Evolutionary conservation across 2,329 filamentous ascomycete genomes (phyloP).

Genomic region (Magnaporthales sp.): DNA sequence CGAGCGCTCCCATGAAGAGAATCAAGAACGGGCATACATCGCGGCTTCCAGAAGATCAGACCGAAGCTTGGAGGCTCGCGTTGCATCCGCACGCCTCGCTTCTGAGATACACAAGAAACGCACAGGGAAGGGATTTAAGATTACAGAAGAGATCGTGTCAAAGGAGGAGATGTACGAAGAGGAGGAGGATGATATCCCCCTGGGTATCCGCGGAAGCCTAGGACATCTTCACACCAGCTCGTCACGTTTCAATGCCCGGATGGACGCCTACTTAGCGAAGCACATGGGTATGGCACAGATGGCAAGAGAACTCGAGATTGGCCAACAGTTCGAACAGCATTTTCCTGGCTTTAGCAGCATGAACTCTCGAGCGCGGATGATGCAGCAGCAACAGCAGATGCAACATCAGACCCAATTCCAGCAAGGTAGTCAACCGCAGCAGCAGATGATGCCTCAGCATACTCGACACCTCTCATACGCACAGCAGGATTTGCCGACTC

Average conservation of each 20-base stretch:
- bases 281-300: conserved; percentile 33
- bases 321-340: conserved; percentile 34
- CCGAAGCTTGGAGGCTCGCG: conserved; percentile 75
- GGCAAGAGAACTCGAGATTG: conserved; percentile 35
- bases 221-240: conserved; percentile 53
- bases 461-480: background rate
- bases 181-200: conserved; percentile 72
- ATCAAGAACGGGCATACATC: conserved; percentile 84
- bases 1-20: conserved; percentile 70
- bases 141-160: conserved; percentile 78
- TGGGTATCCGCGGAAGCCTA: conserved; percentile 52
- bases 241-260: conserved; percentile 50
- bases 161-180: conserved; percentile 97
- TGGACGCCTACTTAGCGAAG: conserved; percentile 40
- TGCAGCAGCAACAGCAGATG: conserved; percentile 12
- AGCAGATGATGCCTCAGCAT: background rate
- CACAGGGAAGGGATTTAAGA: conserved; percentile 72
- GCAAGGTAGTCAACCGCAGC: background rate
- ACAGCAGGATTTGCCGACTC: background rate
- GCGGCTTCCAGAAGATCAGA: conserved; percentile 83
- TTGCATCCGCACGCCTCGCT: conserved; percentile 79
- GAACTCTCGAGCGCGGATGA: conserved; percentile 18
- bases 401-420: conserved; percentile 8
- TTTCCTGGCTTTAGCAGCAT: conserved; percentile 30
- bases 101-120: conserved; percentile 87